Conservation (phyloP, 495 filamentous ascomycete species). For the Neohortaea acidophila region DNA sequence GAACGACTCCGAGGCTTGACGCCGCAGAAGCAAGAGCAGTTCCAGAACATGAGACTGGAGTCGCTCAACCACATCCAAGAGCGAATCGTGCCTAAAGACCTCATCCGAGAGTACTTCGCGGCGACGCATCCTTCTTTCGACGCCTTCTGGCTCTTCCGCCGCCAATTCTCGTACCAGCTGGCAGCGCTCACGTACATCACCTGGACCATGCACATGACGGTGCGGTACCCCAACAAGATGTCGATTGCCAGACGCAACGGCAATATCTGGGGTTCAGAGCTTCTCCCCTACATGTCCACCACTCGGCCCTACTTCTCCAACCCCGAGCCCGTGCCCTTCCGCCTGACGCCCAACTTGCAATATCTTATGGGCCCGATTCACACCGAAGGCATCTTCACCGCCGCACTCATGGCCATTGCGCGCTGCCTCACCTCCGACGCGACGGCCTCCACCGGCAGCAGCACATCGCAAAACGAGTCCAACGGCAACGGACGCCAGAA, state of each 20-base stretch:
- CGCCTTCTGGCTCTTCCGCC: slow-evolving; percentile 95
- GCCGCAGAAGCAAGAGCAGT: slow-evolving; percentile 37
- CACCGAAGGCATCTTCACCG: slow-evolving; percentile 85
- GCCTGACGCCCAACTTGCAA: slow-evolving; percentile 90
- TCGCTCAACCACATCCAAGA: slow-evolving; percentile 83
- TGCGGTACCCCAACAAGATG: slow-evolving; percentile 87
- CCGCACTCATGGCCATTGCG: slow-evolving; percentile 86
- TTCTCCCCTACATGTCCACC: slow-evolving; percentile 69
- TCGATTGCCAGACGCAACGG: slow-evolving; percentile 77
- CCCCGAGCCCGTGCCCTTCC: slow-evolving; percentile 87
- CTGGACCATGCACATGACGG: slow-evolving; percentile 89
- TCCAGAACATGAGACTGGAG: slow-evolving; percentile 56
- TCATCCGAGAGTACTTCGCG: slow-evolving; percentile 82
- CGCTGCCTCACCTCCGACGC: slow-evolving; percentile 74
- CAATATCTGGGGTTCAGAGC: slow-evolving; percentile 90
- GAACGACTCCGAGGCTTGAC: slow-evolving; percentile 65
- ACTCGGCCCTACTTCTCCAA: slow-evolving; percentile 82
- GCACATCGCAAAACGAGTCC: not conserved
- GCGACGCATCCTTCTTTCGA: slow-evolving; percentile 73
- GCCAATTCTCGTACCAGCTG: slow-evolving; percentile 89
- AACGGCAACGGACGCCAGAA: slow-evolving; percentile 2
- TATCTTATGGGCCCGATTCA: slow-evolving; percentile 88
- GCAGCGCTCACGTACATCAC: slow-evolving; percentile 98
- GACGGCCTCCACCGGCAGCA: slow-evolving; percentile 3
- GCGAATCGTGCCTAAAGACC: slow-evolving; percentile 65